phyloP scores from a whole-genome alignment of 805 yeast species.

The Lipomyces yamadae region DNA sequence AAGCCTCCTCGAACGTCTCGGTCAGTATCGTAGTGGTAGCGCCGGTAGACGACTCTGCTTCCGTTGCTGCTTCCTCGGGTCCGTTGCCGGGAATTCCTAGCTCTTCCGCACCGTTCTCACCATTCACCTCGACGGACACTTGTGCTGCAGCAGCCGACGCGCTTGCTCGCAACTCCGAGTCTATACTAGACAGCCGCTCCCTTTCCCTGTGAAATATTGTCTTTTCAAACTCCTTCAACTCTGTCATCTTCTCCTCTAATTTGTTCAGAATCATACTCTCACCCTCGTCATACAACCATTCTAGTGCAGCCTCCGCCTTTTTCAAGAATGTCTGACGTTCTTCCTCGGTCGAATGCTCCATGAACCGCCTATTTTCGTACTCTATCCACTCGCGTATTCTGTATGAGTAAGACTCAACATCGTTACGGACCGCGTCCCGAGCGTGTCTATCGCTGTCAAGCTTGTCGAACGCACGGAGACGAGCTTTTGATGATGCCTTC shows the following conservation, averaged over 20 bases:
- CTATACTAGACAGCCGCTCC: slow-evolving; percentile 15
- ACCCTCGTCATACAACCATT: slow-evolving; percentile 80
- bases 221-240: slow-evolving; percentile 35
- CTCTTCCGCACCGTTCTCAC: slow-evolving; percentile 3
- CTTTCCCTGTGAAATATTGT: slow-evolving; percentile 26
- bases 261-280: slow-evolving; percentile 54
- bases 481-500: slow-evolving; percentile 53
- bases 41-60: background rate
- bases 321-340: slow-evolving; percentile 37
- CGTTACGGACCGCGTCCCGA: slow-evolving; percentile 65
- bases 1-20: background rate
- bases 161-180: background rate
- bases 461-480: slow-evolving; percentile 57
- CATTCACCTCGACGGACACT: slow-evolving; percentile 7
- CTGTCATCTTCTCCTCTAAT: slow-evolving; percentile 45
- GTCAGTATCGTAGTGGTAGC: slow-evolving; percentile 15
- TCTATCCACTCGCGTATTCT: slow-evolving; percentile 64
- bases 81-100: background rate
- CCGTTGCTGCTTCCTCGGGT: slow-evolving; percentile 10
- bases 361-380: slow-evolving; percentile 49
- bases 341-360: slow-evolving; percentile 43
- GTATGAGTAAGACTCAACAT: slow-evolving; percentile 75
- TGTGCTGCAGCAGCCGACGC: slow-evolving; percentile 9
- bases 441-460: slow-evolving; percentile 60
- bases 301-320: slow-evolving; percentile 54